Conservation (phyloP, 2,329 filamentous ascomycete species). For the Myriangium duriaei region DNA sequence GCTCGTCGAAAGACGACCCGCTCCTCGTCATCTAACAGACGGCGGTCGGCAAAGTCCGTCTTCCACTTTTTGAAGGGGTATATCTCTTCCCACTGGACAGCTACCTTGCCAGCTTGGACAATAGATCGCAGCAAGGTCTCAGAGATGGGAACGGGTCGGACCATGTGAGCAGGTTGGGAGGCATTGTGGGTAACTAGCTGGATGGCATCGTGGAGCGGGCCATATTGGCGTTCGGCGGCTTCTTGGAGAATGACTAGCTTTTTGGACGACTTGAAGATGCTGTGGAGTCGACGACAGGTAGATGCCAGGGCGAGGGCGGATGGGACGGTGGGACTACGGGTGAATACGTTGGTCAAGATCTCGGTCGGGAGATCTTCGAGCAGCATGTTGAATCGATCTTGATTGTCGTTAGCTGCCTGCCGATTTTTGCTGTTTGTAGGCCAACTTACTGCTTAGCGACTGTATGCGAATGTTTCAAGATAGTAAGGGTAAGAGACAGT, state of each 20-base stretch:
- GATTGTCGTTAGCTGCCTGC: neutral
- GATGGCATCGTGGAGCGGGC: slow-evolving; percentile 45
- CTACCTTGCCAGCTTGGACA: slow-evolving; percentile 40
- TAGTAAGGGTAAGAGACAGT: no score
- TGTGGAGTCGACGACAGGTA: slow-evolving; percentile 42
- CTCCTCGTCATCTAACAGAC: slow-evolving; percentile 39
- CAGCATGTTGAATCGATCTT: slow-evolving; percentile 32
- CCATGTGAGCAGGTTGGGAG: slow-evolving; percentile 44
- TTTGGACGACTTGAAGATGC: slow-evolving; percentile 40
- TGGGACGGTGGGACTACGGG: slow-evolving; percentile 38
- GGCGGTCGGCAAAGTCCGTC: slow-evolving; percentile 41
- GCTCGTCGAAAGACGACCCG: slow-evolving; percentile 42
- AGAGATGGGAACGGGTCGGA: slow-evolving; percentile 41
- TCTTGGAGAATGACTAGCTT: slow-evolving; percentile 41
- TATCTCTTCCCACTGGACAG: slow-evolving; percentile 46
- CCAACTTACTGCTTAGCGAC: neutral
- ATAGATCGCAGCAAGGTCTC: slow-evolving; percentile 44
- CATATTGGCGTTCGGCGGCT: slow-evolving; percentile 44
- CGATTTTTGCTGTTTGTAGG: slow-evolving; percentile 1
- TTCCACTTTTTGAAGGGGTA: slow-evolving; percentile 54
- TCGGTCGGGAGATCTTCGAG: slow-evolving; percentile 46
- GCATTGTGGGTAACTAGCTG: slow-evolving; percentile 49
- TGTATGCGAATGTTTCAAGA: no score
- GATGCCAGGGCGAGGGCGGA: slow-evolving; percentile 43
- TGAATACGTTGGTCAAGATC: slow-evolving; percentile 44